Evolutionary conservation across 1,139 yeast genomes (phyloP), one percentile per base, ranked within the genome.

Genomic region (Candida anutae): DNA sequence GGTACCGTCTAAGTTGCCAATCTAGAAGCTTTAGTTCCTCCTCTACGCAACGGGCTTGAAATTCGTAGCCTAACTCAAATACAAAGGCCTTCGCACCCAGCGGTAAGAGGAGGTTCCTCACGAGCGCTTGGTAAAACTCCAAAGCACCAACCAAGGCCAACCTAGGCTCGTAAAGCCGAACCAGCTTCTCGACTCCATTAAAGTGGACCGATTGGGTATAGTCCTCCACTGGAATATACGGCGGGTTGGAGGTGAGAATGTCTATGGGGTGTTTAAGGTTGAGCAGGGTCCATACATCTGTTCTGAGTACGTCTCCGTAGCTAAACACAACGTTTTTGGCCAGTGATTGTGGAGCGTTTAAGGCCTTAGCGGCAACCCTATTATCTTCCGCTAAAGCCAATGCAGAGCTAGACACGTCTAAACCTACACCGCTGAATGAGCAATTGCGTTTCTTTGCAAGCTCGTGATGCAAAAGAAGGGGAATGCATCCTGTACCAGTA

Each of bases 401-500:
- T 0, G 33, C 32, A 2, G 75, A 34, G 0, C n/a, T 42, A 4
- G 85, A 76, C 1, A 76, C 45, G 46, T 90, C 97, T 5, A 79
- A 51, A 0, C 77, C 94, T 9, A 38, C 35, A 1, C 77, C 50
- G 0, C 38, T 27, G 2, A 46, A 39, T 0, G 29, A 23, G 1
- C 10, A 46, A 33, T 1, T 39, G 28, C 19, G 25, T 10, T 27
- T 18, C 4, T 43, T 32, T 2, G 28, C 24, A 14, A 78, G 40
- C 17, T 55, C 44, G n/a, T 55, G 36, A 12, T 59, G 51, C 13
- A 77, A 35, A 8, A 68, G 42, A 25, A 88, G 53, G 0, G 90
- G 78, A 21, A 90, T 72, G 46, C 98, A 90, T 0, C 97, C 98
- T 0, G 93, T 63, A 0, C 98, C 98, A 0, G 95, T 76, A 43